These are phyloP conservation scores for Fraxinus platypoda DNA, from an alignment of 305 asterid genomes.

Conservation along the genomic window DNA sequence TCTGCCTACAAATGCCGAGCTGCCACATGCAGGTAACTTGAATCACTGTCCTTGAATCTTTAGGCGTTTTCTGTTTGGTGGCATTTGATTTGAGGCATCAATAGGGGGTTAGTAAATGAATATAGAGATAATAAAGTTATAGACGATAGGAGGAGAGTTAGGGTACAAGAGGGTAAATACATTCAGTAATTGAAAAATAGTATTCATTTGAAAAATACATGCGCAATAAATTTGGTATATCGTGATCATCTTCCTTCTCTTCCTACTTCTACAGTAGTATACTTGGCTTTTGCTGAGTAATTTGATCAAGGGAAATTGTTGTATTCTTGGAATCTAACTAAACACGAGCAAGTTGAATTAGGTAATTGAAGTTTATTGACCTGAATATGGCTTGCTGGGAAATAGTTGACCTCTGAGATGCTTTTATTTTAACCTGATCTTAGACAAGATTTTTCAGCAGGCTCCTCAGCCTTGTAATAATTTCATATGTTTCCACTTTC, in stretches of 20 bases:
- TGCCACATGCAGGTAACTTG: constrained; percentile 79
- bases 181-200: background rate
- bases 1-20: constrained; percentile 94
- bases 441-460: constrained; percentile 6
- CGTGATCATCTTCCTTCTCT: background rate
- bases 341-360: constrained; percentile 5
- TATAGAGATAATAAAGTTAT: background rate
- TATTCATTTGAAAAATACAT: background rate
- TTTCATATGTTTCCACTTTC: background rate
- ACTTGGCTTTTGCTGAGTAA: constrained; percentile 6
- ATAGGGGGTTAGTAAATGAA: background rate
- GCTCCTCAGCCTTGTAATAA: background rate
- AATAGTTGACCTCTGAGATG: constrained; percentile 2
- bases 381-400: constrained; percentile 4
- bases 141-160: background rate
- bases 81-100: background rate
- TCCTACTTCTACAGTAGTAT: background rate
- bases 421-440: constrained; percentile 17
- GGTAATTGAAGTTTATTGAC: constrained; percentile 18
- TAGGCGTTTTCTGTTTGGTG: constrained; percentile 9
- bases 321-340: constrained; percentile 11
- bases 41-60: constrained; percentile 6
- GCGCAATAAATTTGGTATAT: background rate
- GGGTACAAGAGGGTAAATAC: background rate
- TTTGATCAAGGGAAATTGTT: background rate